phyloP scores from a whole-genome alignment of 352 stramenopile genomes.

The Globisporangium takayamanum region DNA sequence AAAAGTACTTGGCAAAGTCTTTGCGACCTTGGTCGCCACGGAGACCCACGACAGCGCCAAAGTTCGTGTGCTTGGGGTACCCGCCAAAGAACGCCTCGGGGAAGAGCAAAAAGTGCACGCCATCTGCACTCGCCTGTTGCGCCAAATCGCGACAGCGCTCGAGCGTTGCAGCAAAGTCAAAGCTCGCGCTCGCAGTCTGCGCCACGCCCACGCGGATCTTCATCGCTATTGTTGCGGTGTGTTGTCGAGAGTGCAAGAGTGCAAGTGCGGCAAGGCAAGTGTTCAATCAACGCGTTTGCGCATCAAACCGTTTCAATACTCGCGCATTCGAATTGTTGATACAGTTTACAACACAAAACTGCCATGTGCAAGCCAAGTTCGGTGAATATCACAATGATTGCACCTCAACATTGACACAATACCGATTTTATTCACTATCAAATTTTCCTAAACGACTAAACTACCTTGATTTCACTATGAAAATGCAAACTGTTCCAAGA shows the following conservation, averaged over 20 bases:
- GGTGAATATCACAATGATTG: no score
- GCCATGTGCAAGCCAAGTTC: no score
- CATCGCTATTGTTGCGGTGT: slow-evolving; percentile 3
- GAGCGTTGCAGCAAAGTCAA: slow-evolving; percentile 19
- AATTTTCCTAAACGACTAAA: no score
- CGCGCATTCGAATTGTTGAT: no score
- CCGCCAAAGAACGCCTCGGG: slow-evolving; percentile 23
- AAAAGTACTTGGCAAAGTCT: slow-evolving; percentile 18
- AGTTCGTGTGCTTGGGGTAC: slow-evolving; percentile 22
- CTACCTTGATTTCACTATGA: no score
- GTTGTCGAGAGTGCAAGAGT: background rate
- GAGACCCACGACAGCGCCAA: slow-evolving; percentile 14
- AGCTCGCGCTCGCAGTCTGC: slow-evolving; percentile 18
- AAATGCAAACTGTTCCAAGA: no score
- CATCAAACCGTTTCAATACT: background rate
- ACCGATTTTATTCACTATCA: no score
- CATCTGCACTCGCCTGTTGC: slow-evolving; percentile 6
- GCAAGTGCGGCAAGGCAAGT: no score
- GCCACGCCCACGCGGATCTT: slow-evolving; percentile 17
- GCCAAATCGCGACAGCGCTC: slow-evolving; percentile 14
- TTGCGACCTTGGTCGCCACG: slow-evolving; percentile 14
- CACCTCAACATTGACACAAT: no score
- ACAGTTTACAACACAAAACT: no score
- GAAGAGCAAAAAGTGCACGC: slow-evolving; percentile 20
- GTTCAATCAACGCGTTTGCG: background rate